Evolutionary conservation across 2,329 filamentous ascomycete species (phyloP).

Genomic region (Nothopassalora personata): DNA sequence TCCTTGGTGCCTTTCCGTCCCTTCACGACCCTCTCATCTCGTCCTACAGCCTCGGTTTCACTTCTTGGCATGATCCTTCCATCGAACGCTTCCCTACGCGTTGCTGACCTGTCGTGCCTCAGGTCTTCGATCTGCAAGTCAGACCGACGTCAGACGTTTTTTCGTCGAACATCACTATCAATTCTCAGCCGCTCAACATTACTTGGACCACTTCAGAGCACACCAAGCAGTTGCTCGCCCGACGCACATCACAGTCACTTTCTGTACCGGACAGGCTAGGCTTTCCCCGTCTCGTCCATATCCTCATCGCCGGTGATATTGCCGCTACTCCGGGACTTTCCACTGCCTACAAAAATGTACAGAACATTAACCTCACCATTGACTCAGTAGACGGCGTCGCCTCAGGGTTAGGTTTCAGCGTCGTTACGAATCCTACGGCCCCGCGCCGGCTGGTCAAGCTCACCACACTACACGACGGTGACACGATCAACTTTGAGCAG

Average conservation of each 20-base stretch:
- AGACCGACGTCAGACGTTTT: conserved; percentile 34
- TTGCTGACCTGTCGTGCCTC: conserved; percentile 31
- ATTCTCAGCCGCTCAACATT: conserved; percentile 39
- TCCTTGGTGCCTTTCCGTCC: conserved; percentile 27
- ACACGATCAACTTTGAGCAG: conserved; percentile 5
- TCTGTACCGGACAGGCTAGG: conserved; percentile 15
- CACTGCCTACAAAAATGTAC: conserved; percentile 9
- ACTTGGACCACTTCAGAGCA: conserved; percentile 36
- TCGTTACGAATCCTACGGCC: conserved; percentile 4
- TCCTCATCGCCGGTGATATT: conserved; percentile 4
- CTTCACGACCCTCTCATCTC: conserved; percentile 23
- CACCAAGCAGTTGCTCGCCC: conserved; percentile 32
- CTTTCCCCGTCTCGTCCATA: conserved; percentile 3
- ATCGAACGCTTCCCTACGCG: conserved; percentile 9
- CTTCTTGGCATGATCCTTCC: neutral
- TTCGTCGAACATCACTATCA: conserved; percentile 40
- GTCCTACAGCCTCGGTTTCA: conserved; percentile 6
- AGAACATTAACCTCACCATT: conserved; percentile 5
- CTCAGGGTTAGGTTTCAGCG: conserved; percentile 5
- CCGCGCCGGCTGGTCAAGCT: conserved; percentile 3
- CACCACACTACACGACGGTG: neutral
- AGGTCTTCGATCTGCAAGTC: conserved; percentile 41
- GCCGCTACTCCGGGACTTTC: conserved; percentile 3
- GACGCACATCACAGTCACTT: conserved; percentile 10
- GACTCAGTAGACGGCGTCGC: conserved; percentile 5